Base-by-base conservation (phyloP, 2,329 filamentous ascomycete species). In the Ceratocystis diversiconidia region DNA sequence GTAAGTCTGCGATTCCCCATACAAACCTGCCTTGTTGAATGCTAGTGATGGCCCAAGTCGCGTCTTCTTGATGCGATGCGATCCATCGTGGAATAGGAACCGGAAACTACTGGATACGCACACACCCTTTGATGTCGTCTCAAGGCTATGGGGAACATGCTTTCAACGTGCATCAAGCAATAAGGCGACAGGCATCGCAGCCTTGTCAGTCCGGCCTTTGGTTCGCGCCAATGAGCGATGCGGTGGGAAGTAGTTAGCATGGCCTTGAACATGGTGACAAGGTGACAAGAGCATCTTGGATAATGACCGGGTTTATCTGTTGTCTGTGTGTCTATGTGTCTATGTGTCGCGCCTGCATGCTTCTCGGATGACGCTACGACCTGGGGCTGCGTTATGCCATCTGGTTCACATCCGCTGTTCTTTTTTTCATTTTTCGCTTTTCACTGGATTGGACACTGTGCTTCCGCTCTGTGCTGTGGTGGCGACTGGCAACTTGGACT, bases 11-110 rank as follows among this genome's bases (percentile, higher is more conserved):
- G 55, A 59, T 59, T 36, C 55, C 46, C n/a, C 25, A 30, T 30
- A 32, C 6, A 5, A 36, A 22, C 25, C 36, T 41, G 36, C 36
- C 36, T 41, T 15, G 10, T 41, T 41, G 36, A 10, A 4, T 41
- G 36, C 36, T 41, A 12, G 36, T 5, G 36, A 15, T 41, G 36
- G 36, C 36, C 4, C 36, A 41, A 59, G 25, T 59, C 55, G 55
- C 55, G 55, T 59, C 30, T 59, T 12, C 36, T 28, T 59, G 55
- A 59, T 59, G 55, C 55, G 55, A 59, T 59, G 55, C 55, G 30
- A 59, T 57, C 15, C 28, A 17, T 30, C 28, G 52, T 15, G 52
- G 30, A n/a, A 32, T 59, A 15, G 22, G 22, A 8, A 36, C 25
- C 17, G 12, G 28, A 28, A 6, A 59, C 25, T 36, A 25, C 30